Percentiles rank a stretch among this genome's conserved stretches.
phyloP scores from a whole-genome alignment of 108 stramenopile genomes.

The Nitzschia palea region DNA sequence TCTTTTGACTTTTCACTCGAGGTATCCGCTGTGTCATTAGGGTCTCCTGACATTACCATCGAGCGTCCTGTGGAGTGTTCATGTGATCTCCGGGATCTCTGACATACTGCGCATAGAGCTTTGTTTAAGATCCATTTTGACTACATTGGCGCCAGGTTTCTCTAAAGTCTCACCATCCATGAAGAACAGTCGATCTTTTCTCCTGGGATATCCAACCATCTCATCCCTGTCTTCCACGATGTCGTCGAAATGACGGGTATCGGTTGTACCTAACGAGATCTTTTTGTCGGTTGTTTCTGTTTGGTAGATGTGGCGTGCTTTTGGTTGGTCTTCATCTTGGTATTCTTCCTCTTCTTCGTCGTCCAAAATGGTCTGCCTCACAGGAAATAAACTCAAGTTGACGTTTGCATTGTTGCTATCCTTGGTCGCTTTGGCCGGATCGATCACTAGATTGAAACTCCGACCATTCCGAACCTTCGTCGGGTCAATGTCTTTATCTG shows the following conservation, averaged over 20 bases:
- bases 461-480: slow-evolving; percentile 12
- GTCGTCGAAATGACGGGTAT: slow-evolving; percentile 11
- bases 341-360: slow-evolving; percentile 11
- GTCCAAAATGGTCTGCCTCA: slow-evolving; percentile 3
- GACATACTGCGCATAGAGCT: neutral
- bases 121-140: slow-evolving; percentile 5
- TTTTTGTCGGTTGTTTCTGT: neutral
- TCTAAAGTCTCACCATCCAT: slow-evolving; percentile 17
- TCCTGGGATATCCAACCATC: slow-evolving; percentile 13
- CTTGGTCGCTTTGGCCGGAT: slow-evolving; percentile 24
- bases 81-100: neutral
- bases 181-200: slow-evolving; percentile 25
- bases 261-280: slow-evolving; percentile 2
- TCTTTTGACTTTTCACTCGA: too few relatives aligned
- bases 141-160: neutral
- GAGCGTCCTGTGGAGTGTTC: neutral
- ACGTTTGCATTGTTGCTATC: slow-evolving; percentile 15
- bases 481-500: too few relatives aligned
- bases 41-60: neutral
- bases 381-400: slow-evolving; percentile 5
- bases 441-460: slow-evolving; percentile 8
- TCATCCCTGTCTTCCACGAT: slow-evolving; percentile 19
- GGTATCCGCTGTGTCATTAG: neutral
- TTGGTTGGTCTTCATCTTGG: neutral
- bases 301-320: neutral